phyloP scores from a whole-genome alignment of 2,329 filamentous ascomycete genomes.

The Tolypocladium ovalisporum region DNA sequence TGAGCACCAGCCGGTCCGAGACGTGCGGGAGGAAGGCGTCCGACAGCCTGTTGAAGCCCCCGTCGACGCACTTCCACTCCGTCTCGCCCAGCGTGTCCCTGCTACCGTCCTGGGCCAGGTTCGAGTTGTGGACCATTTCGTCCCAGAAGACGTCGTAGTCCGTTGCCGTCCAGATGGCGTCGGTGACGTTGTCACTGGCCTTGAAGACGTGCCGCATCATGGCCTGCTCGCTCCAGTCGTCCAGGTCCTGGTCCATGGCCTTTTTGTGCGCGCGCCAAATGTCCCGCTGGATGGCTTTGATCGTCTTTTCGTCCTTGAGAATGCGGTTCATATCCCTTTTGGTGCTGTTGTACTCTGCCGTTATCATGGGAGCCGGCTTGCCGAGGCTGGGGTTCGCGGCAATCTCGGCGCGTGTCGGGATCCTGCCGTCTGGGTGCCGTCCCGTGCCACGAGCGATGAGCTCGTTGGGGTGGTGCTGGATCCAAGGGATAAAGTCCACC shows the following conservation, averaged over 20 bases:
- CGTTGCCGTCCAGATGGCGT: slow-evolving; percentile 14
- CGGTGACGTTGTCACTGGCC: slow-evolving; percentile 24
- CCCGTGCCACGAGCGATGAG: slow-evolving; percentile 9
- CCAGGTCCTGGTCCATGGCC: slow-evolving; percentile 15
- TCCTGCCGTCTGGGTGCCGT: slow-evolving; percentile 16
- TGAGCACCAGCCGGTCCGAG: slow-evolving; percentile 12
- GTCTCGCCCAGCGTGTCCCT: slow-evolving; percentile 12
- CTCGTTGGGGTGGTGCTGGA: slow-evolving; percentile 24
- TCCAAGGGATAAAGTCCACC: slow-evolving; percentile 30
- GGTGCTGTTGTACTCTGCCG: slow-evolving; percentile 10
- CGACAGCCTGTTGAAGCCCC: slow-evolving; percentile 22
- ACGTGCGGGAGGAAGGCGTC: slow-evolving; percentile 23
- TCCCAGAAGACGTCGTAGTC: slow-evolving; percentile 23
- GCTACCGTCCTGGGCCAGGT: slow-evolving; percentile 18
- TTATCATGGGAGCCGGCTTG: slow-evolving; percentile 8
- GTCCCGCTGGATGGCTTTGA: slow-evolving; percentile 4
- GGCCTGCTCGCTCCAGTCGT: slow-evolving; percentile 18
- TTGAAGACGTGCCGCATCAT: slow-evolving; percentile 22
- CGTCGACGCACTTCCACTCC: slow-evolving; percentile 19
- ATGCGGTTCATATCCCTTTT: slow-evolving; percentile 9
- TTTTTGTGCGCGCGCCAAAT: slow-evolving; percentile 19
- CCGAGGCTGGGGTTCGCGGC: slow-evolving; percentile 11
- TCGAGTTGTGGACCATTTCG: slow-evolving; percentile 21
- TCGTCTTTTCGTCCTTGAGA: slow-evolving; percentile 6
- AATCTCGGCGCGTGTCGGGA: slow-evolving; percentile 7